phyloP scores from a whole-genome alignment of 805 yeast species.

The Saturnispora besseyi region DNA sequence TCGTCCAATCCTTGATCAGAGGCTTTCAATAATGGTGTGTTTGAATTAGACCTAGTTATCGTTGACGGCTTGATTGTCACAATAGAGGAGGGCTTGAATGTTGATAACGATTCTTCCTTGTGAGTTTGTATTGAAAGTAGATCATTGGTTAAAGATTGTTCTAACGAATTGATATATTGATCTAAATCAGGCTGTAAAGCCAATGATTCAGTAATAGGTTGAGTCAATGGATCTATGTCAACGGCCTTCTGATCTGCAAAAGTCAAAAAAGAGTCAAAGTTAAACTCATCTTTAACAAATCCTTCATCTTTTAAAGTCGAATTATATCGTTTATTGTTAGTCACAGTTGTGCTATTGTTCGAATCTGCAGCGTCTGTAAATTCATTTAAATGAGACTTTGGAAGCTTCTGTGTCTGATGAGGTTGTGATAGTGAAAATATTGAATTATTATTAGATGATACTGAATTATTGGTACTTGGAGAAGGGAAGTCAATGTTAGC shows the following conservation, averaged over 20 bases:
- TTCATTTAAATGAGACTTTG: neutral
- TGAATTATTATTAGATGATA: slow-evolving; percentile 21
- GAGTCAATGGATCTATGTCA: neutral
- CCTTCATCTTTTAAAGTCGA: neutral
- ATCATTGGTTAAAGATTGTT: neutral
- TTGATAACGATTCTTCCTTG: neutral
- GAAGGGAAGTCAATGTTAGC: slow-evolving; percentile 10
- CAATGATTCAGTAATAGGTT: neutral
- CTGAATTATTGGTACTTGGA: slow-evolving; percentile 23
- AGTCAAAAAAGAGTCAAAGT: slow-evolving; percentile 26
- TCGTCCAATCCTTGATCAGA: neutral
- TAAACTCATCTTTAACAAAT: slow-evolving; percentile 17
- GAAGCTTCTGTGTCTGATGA: neutral
- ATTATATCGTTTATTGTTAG: neutral
- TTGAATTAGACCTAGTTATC: neutral
- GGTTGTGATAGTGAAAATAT: slow-evolving; percentile 7
- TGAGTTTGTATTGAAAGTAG: neutral
- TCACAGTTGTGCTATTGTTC: neutral
- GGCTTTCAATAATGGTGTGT: neutral
- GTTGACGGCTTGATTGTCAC: neutral
- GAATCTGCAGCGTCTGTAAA: neutral
- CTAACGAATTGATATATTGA: slow-evolving; percentile 5
- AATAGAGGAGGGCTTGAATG: neutral
- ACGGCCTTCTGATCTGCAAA: slow-evolving; percentile 19
- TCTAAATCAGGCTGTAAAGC: slow-evolving; percentile 8